Conservation (phyloP, 176 grass and related monocot species). For the Musa itinerans region DNA sequence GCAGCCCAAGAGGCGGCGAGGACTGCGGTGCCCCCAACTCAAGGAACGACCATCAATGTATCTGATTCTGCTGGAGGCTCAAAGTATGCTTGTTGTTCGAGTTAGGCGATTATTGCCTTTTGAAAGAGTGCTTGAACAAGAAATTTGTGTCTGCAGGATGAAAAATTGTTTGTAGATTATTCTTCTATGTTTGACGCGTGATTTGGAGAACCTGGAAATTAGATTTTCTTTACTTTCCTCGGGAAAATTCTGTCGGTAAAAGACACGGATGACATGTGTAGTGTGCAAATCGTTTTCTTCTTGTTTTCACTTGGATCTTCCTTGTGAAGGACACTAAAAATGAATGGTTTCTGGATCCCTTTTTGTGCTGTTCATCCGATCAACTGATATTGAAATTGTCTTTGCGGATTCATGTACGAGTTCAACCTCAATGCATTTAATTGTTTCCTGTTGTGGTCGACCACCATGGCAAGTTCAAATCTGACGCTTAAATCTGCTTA, state of each 20-base stretch:
- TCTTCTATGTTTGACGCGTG: neutral
- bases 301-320: neutral
- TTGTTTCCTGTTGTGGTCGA: too few species aligned
- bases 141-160: neutral
- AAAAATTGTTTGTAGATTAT: slow-evolving; percentile 12
- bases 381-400: neutral
- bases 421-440: too few species aligned
- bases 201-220: neutral
- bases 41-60: slow-evolving; percentile 41
- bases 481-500: too few species aligned
- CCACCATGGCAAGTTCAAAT: too few species aligned
- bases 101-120: slow-evolving; percentile 16
- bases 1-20: slow-evolving; percentile 36
- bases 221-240: neutral
- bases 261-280: neutral
- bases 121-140: neutral
- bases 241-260: neutral
- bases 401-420: too few species aligned
- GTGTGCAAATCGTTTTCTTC: slow-evolving; percentile 3
- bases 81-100: slow-evolving; percentile 42
- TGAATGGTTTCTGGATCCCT: neutral
- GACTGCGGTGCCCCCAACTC: slow-evolving; percentile 21
- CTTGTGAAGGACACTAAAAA: neutral
- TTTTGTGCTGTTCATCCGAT: neutral
- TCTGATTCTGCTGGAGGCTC: slow-evolving; percentile 25